Percentiles rank a stretch among this genome's conserved stretches.
Evolutionary conservation across 441 rosid species (phyloP).

Genomic region (Erysimum cheiri): DNA sequence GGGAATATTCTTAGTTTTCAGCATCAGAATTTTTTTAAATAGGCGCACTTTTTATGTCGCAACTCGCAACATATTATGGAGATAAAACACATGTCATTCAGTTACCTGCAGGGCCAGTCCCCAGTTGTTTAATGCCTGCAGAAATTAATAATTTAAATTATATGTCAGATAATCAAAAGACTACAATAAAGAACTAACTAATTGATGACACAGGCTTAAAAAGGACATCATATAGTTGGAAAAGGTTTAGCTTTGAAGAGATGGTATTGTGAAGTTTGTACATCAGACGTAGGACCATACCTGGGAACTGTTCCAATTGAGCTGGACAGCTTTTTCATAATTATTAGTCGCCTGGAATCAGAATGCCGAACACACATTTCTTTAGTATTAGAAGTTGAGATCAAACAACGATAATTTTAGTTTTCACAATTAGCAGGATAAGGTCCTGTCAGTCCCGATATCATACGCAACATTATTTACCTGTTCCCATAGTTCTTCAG

Average conservation of each 20-base stretch:
- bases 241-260: constrained; percentile 21
- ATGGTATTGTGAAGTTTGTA: constrained; percentile 9
- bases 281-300: constrained; percentile 45
- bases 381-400: constrained; percentile 23
- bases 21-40: not conserved
- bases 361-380: constrained; percentile 6
- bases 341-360: constrained; percentile 85
- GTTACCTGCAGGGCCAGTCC: constrained; percentile 95
- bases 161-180: constrained; percentile 24
- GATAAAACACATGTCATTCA: constrained; percentile 26
- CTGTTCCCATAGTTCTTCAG: constrained; percentile 98
- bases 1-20: constrained; percentile 19
- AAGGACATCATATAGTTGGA: not conserved
- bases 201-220: not conserved
- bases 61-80: constrained; percentile 24
- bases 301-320: constrained; percentile 99
- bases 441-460: not conserved
- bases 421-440: constrained; percentile 18
- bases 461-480: constrained; percentile 45
- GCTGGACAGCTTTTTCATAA: constrained; percentile 95
- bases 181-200: constrained; percentile 18
- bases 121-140: constrained; percentile 98
- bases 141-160: constrained; percentile 37
- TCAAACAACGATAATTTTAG: constrained; percentile 3
- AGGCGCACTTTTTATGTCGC: constrained; percentile 18